Evolutionary conservation across 805 yeast species (phyloP), one percentile per base, ranked within the genome.

Genomic region (Monosporozyma aerobia): DNA sequence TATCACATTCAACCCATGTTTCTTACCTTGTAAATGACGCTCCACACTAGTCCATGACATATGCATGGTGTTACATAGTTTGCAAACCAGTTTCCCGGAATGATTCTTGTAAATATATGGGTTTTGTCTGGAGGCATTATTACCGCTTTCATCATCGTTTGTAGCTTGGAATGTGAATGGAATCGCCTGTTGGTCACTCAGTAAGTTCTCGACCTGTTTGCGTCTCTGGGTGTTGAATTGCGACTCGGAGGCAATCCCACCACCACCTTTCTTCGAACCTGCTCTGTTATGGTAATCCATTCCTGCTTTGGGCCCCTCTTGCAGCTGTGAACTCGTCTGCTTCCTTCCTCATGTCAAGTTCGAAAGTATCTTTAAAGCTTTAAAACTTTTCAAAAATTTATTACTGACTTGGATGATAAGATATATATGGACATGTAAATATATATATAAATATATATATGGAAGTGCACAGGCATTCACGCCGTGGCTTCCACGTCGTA

Each of bases 241-340:
- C 22, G 81, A 78, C 45, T 74, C 71, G 5, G 87, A 86, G 0
- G 96, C 97, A 19, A 90, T 74, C 6, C 96, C 97, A 58, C 97
- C 97, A 30, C 85, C 80, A 37, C 97, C 97, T 65, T 87, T 82
- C 69, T 90, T 90, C 6, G 95, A 85, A 46, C 96, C 96, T 2
- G 87, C 95, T 61, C 96, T 71, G 59, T 86, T 87, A 56, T 88
- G 90, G 63, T 87, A 87, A 67, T 90, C 96, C 97, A 39, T 39
- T 5, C 8, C 10, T 39, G 25, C 43, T 39, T 2, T 8, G 16
- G 9, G 5, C 41, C 25, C 25, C 43, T 35, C 32, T 16, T 33
- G 39, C 7, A 27, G 29, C 29, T 35, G 19, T 19, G 19, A 19
- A 19, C 19, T 32, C 35, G 11, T 7, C 13, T 32, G 16, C n/a